phyloP scores from a whole-genome alignment of 495 filamentous ascomycete genomes.

The Annulohypoxylon moriforme region DNA sequence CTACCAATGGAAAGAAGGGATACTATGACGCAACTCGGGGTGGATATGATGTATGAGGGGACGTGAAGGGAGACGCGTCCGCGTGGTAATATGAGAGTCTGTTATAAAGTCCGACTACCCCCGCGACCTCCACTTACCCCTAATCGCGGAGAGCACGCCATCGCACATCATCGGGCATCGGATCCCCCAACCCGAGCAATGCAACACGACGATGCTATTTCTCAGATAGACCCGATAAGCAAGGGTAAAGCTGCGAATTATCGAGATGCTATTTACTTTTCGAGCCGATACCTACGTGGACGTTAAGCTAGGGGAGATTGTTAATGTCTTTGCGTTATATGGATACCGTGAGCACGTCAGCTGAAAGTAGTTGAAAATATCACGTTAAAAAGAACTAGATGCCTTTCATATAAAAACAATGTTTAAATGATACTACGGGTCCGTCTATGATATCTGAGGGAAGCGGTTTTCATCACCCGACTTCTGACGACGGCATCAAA shows the following conservation, averaged over 20 bases:
- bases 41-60: slow-evolving; percentile 35
- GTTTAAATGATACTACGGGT: not conserved
- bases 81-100: not conserved
- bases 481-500: not conserved
- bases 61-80: slow-evolving; percentile 9
- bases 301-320: not conserved
- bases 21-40: slow-evolving; percentile 38
- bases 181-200: slow-evolving; percentile 5
- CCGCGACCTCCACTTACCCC: slow-evolving; percentile 8
- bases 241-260: not conserved
- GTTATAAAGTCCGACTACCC: not conserved
- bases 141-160: slow-evolving; percentile 53
- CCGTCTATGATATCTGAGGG: not conserved
- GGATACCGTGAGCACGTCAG: not conserved
- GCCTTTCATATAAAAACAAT: not conserved
- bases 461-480: not conserved
- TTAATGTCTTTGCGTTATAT: slow-evolving; percentile 12
- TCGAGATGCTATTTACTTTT: not conserved
- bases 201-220: slow-evolving; percentile 13
- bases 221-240: slow-evolving; percentile 11
- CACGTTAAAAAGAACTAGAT: slow-evolving; percentile 8
- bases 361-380: not conserved
- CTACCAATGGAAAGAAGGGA: slow-evolving; percentile 29
- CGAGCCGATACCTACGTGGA: not conserved
- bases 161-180: slow-evolving; percentile 41